These are phyloP conservation scores for Trifolium subterraneum DNA, from an alignment of 306 rosid species.

Conservation along the genomic window DNA sequence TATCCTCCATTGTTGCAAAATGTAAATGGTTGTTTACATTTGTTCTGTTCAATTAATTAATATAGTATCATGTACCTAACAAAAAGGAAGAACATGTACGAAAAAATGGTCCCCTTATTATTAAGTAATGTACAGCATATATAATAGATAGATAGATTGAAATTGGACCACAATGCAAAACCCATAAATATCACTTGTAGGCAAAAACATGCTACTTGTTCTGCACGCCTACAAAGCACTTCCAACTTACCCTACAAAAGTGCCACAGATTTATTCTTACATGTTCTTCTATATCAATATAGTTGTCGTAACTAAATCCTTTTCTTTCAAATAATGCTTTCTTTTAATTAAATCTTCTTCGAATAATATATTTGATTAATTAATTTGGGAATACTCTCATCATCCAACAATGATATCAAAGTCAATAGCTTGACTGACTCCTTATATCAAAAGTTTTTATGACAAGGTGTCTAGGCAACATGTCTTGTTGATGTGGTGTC, in stretches of 20 bases:
- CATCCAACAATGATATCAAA: no score
- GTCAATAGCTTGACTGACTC: no score
- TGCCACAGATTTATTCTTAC: background rate
- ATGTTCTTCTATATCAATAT: background rate
- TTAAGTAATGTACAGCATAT: background rate
- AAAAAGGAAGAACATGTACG: constrained; percentile 17
- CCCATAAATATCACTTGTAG: constrained; percentile 32
- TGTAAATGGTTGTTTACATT: background rate
- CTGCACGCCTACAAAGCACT: constrained; percentile 48
- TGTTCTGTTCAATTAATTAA: background rate
- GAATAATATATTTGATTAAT: no score
- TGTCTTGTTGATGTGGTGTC: no score
- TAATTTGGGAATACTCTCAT: no score
- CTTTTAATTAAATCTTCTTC: no score
- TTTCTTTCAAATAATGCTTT: background rate
- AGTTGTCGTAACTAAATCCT: background rate
- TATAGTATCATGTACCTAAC: background rate
- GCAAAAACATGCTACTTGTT: constrained; percentile 4
- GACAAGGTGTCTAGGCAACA: no score
- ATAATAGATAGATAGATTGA: background rate
- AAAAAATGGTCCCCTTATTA: constrained; percentile 40
- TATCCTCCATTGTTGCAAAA: background rate
- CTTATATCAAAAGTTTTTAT: no score
- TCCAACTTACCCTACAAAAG: constrained; percentile 34
- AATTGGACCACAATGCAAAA: constrained; percentile 38